Percentiles rank a stretch among this genome's conserved stretches.
These are phyloP conservation scores for Phytopythium delawarense DNA, from an alignment of 352 stramenopile genomes.

Conservation along the genomic window DNA sequence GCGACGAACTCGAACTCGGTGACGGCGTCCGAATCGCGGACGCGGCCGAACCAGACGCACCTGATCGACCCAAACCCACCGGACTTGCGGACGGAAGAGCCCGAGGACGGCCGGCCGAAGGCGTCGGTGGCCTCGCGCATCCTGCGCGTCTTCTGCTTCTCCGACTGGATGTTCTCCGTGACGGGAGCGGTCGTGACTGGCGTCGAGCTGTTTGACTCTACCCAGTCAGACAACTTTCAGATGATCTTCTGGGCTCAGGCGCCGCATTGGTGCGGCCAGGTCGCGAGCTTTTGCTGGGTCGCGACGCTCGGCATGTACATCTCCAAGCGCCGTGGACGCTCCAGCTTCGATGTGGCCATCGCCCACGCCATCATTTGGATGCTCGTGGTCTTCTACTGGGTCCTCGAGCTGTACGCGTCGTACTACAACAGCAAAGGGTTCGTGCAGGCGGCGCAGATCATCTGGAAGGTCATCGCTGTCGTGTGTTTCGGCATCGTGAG, in stretches of 20 bases:
- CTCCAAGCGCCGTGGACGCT: slow-evolving; percentile 42
- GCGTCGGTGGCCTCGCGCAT: slow-evolving; percentile 62
- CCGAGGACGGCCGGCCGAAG: slow-evolving; percentile 24
- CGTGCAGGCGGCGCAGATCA: slow-evolving; percentile 48
- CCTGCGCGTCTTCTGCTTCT: slow-evolving; percentile 64
- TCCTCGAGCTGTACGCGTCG: slow-evolving; percentile 64
- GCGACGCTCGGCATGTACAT: slow-evolving; percentile 74
- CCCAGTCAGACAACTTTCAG: slow-evolving; percentile 34
- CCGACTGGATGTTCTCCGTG: slow-evolving; percentile 66
- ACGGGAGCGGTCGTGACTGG: slow-evolving; percentile 53
- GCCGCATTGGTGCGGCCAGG: slow-evolving; percentile 72
- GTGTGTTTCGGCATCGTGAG: slow-evolving; percentile 57
- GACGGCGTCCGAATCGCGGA: slow-evolving; percentile 19
- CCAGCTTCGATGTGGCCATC: slow-evolving; percentile 68
- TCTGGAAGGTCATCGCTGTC: slow-evolving; percentile 69
- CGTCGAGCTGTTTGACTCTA: slow-evolving; percentile 39
- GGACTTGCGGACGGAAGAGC: slow-evolving; percentile 24
- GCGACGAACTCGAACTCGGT: slow-evolving; percentile 27
- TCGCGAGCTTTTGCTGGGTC: slow-evolving; percentile 81
- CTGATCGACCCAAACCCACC: slow-evolving; percentile 10
- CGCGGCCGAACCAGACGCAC: slow-evolving; percentile 13
- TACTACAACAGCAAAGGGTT: slow-evolving; percentile 47
- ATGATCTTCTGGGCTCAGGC: slow-evolving; percentile 65
- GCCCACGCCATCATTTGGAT: slow-evolving; percentile 78
- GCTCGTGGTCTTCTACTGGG: slow-evolving; percentile 69